These are phyloP conservation scores for Taxawa tesnikishii DNA, from an alignment of 2,329 filamentous ascomycete species.

Conservation along the genomic window DNA sequence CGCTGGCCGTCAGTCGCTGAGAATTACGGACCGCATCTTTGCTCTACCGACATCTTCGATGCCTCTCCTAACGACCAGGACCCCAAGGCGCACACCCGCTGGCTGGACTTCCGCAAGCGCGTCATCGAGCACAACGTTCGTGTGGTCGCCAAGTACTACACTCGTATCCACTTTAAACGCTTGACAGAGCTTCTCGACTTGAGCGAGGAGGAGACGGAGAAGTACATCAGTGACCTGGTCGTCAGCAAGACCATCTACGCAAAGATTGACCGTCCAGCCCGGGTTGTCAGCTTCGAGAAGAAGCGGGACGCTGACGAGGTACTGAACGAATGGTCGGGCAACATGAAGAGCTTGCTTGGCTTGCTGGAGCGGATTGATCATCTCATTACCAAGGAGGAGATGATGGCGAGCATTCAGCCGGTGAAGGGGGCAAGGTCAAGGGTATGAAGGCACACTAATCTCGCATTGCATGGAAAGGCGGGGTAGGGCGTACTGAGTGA, in stretches of 20 bases:
- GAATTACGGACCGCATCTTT: conserved; percentile 79
- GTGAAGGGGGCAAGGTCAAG: conserved; percentile 30
- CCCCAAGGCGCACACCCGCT: conserved; percentile 71
- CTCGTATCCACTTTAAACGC: conserved; percentile 83
- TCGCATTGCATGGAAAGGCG: neutral
- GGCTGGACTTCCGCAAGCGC: conserved; percentile 91
- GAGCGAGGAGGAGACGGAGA: conserved; percentile 91
- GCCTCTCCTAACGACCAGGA: conserved; percentile 50
- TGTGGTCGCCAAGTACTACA: conserved; percentile 97
- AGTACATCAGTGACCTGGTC: conserved; percentile 95
- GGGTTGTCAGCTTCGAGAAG: conserved; percentile 88
- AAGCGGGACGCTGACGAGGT: conserved; percentile 90
- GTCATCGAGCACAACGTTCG: conserved; percentile 99
- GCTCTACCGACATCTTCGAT: conserved; percentile 76
- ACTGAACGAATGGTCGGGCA: conserved; percentile 95
- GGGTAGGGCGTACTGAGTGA: neutral
- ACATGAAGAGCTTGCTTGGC: conserved; percentile 88
- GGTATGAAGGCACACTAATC: conserved; percentile 21
- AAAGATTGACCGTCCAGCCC: conserved; percentile 88
- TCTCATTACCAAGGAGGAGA: conserved; percentile 98
- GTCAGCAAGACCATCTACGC: conserved; percentile 97
- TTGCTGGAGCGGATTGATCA: conserved; percentile 88
- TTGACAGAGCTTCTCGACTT: conserved; percentile 85
- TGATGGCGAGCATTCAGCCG: conserved; percentile 96
- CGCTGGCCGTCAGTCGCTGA: conserved; percentile 90